Evolutionary conservation across 352 stramenopile species (phyloP), one percentile per base, ranked within the genome.

Genomic region (Phytophthora uliginosa): DNA sequence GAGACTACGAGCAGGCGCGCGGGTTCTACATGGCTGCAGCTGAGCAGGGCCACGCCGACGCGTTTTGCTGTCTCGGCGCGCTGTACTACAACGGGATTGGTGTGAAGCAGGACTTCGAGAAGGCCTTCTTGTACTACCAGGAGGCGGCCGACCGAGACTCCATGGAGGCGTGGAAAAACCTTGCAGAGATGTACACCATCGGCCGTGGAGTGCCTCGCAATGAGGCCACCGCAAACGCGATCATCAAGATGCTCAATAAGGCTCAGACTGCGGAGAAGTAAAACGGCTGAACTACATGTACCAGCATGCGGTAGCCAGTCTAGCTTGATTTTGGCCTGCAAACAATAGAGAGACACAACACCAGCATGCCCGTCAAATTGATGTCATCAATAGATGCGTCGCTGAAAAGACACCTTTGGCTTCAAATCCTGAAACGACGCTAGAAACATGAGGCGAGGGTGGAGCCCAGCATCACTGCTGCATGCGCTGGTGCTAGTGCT

Each of bases 111-210:
- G 83, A 97, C 70, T 96, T 83, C 59, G 67, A 90, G 59, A 86
- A 87, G 70, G 91, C 91, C 36, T 96, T 97, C 59, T 60, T 93
- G 64, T 95, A 94, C 70, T 97, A 96, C 70, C 89, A 97, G 71
- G 88, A 93, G 51, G 90, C 91, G 4, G 91, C 90, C 18, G 89
- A 96, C 48, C 82, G 79, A 38, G 76, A 95, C 77, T 96, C 88
- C 48, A 92, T 95, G 80, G 82, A 92, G 65, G 88, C 90, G 7
- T 97, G 90, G 90, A 95, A 97, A 73, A 97, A 95, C 70, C 78
- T 97, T 7, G 90, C 90, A 15, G 90, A 95, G 58, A 97, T 97
- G 90, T 95, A 97, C 69, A 88, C 80, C 24, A 69, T 88, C 18
- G 90, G 90, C 18, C 81, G 81, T 36, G 90, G 90, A 34, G 89